Percentiles rank a stretch among this genome's conserved stretches.
Conservation (phyloP, 2,329 filamentous ascomycete species). For the Colletotrichum shisoi region DNA sequence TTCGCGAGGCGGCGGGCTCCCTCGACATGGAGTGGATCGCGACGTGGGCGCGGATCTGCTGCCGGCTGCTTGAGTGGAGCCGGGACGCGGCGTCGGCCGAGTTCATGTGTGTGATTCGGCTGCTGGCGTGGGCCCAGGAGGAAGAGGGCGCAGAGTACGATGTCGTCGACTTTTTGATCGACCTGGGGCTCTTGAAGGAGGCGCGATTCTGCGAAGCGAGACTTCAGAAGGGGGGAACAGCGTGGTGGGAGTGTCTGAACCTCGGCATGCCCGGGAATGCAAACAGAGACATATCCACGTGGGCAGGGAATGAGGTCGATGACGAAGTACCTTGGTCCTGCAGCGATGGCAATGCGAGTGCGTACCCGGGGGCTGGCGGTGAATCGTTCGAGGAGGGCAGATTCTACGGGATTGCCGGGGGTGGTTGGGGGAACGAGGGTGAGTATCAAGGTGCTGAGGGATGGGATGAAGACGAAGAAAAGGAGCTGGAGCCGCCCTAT, state of each 20-base stretch:
- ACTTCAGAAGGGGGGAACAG: slow-evolving; percentile 42
- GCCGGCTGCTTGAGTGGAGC: slow-evolving; percentile 45
- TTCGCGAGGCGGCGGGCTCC: slow-evolving; percentile 49
- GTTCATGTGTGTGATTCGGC: slow-evolving; percentile 43
- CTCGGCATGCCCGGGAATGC: background rate
- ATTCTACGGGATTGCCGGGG: background rate
- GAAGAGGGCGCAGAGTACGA: slow-evolving; percentile 46
- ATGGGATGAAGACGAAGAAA: background rate
- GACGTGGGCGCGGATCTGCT: slow-evolving; percentile 48
- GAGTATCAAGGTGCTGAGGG: background rate
- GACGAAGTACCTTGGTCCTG: background rate
- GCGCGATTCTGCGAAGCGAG: slow-evolving; percentile 43
- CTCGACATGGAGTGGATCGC: slow-evolving; percentile 49
- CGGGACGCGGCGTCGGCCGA: slow-evolving; percentile 45
- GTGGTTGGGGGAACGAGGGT: background rate
- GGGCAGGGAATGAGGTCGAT: background rate
- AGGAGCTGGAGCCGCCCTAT: slow-evolving; percentile 6
- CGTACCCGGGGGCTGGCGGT: background rate
- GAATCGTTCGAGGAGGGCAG: background rate
- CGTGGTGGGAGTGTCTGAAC: slow-evolving; percentile 43
- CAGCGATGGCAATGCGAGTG: background rate
- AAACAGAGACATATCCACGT: background rate
- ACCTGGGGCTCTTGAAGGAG: slow-evolving; percentile 48
- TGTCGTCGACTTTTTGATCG: slow-evolving; percentile 49
- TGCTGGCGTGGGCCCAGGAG: slow-evolving; percentile 40